Percentiles rank a stretch among this genome's conserved stretches.
Conservation (phyloP, 2,329 filamentous ascomycete species). For the Colletotrichum sp. region DNA sequence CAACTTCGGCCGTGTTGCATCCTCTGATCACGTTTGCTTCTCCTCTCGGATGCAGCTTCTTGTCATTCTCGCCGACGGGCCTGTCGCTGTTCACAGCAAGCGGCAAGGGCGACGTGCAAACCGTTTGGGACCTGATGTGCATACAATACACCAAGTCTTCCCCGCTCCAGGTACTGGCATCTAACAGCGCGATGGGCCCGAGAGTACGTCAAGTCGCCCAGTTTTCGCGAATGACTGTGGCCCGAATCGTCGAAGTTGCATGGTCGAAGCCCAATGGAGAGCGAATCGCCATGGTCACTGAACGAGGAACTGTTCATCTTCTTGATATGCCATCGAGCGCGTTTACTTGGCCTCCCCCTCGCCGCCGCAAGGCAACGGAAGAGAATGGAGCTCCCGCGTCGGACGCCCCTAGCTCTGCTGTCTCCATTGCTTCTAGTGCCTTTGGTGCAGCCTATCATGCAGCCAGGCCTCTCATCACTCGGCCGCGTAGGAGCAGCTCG, state of each 20-base stretch:
- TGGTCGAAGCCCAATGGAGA: constrained; percentile 87
- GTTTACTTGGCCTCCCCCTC: constrained; percentile 85
- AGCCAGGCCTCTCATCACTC: constrained; percentile 64
- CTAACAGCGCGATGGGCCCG: constrained; percentile 51
- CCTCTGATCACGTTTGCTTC: constrained; percentile 75
- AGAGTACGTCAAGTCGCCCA: constrained; percentile 84
- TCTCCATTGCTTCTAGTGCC: constrained; percentile 74
- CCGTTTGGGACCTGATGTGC: constrained; percentile 79
- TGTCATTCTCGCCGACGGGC: constrained; percentile 79
- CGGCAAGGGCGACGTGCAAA: constrained; percentile 83
- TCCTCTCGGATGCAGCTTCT: constrained; percentile 77
- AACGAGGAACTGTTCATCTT: constrained; percentile 93
- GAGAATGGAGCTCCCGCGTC: constrained; percentile 52
- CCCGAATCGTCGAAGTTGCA: constrained; percentile 86
- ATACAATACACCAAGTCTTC: constrained; percentile 68
- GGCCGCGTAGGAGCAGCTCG: constrained; percentile 58
- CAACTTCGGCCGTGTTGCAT: constrained; percentile 56
- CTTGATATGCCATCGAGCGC: constrained; percentile 84
- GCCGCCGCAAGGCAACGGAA: constrained; percentile 50
- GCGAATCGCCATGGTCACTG: constrained; percentile 86
- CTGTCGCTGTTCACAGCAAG: constrained; percentile 79
- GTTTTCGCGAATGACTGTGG: constrained; percentile 90
- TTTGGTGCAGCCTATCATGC: constrained; percentile 74
- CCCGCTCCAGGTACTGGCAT: constrained; percentile 56
- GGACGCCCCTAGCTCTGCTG: constrained; percentile 58